These are phyloP conservation scores for Trichoderma semiorbis DNA, from an alignment of 2,329 filamentous ascomycete species.

Conservation along the genomic window DNA sequence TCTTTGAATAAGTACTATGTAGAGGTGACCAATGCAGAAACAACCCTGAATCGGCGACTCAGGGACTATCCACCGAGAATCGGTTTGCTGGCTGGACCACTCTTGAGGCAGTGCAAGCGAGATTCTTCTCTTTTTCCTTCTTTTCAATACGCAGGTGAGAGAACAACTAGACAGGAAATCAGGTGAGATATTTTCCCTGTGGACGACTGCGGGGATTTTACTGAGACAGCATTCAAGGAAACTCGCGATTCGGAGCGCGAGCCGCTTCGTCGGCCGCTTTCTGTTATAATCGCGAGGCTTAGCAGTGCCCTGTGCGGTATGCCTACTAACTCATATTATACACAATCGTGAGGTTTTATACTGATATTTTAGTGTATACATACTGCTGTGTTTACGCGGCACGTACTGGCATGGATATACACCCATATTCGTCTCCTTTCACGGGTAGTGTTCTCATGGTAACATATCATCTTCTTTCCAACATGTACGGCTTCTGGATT, in stretches of 20 bases:
- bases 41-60: background rate
- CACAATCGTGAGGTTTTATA: background rate
- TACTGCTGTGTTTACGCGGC: background rate
- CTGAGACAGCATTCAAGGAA: background rate
- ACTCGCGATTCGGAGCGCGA: background rate
- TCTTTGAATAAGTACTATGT: background rate
- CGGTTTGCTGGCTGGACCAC: background rate
- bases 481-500: background rate
- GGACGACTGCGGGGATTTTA: background rate
- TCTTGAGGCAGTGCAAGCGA: background rate
- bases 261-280: background rate
- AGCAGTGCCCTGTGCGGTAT: background rate
- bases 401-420: background rate
- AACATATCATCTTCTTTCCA: background rate
- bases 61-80: background rate
- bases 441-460: background rate
- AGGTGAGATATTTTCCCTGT: background rate
- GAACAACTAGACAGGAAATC: background rate
- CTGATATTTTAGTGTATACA: background rate
- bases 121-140: background rate
- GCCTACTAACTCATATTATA: background rate
- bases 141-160: background rate
- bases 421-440: background rate
- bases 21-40: background rate
- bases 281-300: background rate